Evolutionary conservation across 805 yeast genomes (phyloP).

Genomic region (Wickerhamiella occidentalis): DNA sequence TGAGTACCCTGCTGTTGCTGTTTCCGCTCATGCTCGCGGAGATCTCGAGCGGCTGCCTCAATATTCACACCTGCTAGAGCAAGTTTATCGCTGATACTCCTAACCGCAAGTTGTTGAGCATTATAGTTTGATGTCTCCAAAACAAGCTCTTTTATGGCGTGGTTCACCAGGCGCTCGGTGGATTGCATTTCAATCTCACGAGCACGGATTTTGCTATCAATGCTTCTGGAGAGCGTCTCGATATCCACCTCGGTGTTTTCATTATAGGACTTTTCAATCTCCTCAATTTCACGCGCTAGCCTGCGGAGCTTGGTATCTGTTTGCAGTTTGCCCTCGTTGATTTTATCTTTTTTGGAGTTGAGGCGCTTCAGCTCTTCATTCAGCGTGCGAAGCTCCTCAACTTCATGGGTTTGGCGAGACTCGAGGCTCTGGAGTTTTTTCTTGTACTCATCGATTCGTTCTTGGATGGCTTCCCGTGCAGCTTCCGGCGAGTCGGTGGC

Average conservation of each 20-base stretch:
- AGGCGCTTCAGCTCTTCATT: not conserved
- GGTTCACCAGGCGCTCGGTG: not conserved
- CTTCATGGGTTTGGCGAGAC: not conserved
- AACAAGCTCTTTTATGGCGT: not conserved
- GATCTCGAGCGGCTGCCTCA: too few species aligned
- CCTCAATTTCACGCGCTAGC: constrained; percentile 61
- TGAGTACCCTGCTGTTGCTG: not conserved
- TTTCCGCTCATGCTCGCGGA: too few species aligned
- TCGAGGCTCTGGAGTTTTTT: not conserved
- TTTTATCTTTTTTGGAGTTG: not conserved
- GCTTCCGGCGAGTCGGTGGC: not conserved
- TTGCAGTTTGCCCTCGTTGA: not conserved
- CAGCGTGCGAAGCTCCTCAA: not conserved
- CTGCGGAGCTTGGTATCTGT: constrained; percentile 39
- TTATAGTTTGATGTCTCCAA: not conserved
- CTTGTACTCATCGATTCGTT: not conserved
- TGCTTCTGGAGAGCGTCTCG: too few species aligned
- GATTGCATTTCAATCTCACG: not conserved
- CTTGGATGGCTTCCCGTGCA: not conserved
- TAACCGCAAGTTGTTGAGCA: not conserved
- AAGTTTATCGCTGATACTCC: too few species aligned
- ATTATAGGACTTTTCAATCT: constrained; percentile 42
- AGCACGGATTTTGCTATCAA: not conserved
- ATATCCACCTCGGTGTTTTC: not conserved
- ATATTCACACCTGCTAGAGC: too few species aligned